A percentile compares a stretch with the other conserved stretches of the same genome.
These are phyloP conservation scores for Pulveroboletus sp. DNA, from an alignment of 768 basidiomycete genomes.

Conservation along the genomic window DNA sequence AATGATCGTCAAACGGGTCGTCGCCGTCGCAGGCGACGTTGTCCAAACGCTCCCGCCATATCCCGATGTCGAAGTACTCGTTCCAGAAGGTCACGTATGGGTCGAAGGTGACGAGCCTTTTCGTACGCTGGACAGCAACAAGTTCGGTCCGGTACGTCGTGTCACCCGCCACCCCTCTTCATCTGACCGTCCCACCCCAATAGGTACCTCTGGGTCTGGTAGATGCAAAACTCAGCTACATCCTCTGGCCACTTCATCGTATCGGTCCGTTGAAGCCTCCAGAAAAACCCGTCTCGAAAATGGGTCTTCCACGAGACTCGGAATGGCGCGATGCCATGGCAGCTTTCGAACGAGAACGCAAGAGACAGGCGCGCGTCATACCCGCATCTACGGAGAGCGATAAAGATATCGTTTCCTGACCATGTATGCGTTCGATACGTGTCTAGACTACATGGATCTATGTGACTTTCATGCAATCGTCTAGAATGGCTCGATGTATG, in stretches of 20 bases:
- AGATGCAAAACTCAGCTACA: slow-evolving; percentile 45
- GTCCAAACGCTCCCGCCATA: slow-evolving; percentile 70
- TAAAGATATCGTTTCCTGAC: slow-evolving; percentile 8
- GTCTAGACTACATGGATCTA: neutral
- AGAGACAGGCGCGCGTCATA: slow-evolving; percentile 23
- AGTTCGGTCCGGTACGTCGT: slow-evolving; percentile 59
- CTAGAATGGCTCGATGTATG: no score
- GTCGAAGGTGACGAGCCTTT: slow-evolving; percentile 49
- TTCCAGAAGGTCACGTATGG: slow-evolving; percentile 69
- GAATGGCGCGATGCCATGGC: slow-evolving; percentile 29
- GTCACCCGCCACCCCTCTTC: neutral
- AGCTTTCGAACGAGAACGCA: slow-evolving; percentile 29
- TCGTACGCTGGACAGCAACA: slow-evolving; percentile 67
- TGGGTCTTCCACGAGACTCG: slow-evolving; percentile 19
- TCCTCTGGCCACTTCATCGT: slow-evolving; percentile 51
- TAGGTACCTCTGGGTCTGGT: slow-evolving; percentile 45
- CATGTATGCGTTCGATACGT: neutral
- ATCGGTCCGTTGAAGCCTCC: slow-evolving; percentile 35
- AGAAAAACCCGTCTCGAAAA: slow-evolving; percentile 14
- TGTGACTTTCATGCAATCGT: neutral
- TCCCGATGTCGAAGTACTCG: slow-evolving; percentile 45
- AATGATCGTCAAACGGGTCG: slow-evolving; percentile 61
- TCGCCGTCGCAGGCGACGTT: slow-evolving; percentile 58
- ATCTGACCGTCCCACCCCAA: no score
- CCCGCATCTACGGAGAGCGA: neutral